Percentiles rank a stretch among this genome's conserved stretches.
phyloP scores from a whole-genome alignment of 306 rosid genomes.

The Astragalus glycyphyllos region DNA sequence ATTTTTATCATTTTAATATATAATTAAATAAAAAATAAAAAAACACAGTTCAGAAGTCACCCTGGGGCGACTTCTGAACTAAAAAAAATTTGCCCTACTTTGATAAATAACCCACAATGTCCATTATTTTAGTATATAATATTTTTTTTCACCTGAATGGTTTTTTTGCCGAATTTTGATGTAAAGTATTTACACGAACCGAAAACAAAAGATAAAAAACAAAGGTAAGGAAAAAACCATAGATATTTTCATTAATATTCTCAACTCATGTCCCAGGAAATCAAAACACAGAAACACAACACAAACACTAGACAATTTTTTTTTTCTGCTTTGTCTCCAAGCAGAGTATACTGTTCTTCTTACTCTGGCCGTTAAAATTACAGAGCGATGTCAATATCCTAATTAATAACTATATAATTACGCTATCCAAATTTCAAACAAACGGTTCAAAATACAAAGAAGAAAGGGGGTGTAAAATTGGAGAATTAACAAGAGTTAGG shows the following conservation, averaged over 20 bases:
- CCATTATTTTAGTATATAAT: no score
- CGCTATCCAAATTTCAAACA: background rate
- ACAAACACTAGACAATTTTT: background rate
- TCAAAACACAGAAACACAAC: constrained; percentile 11
- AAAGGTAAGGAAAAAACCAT: constrained; percentile 12
- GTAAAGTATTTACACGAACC: no score
- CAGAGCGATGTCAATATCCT: constrained; percentile 37
- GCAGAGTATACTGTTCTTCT: constrained; percentile 19
- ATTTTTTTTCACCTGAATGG: no score
- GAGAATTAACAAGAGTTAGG: constrained; percentile 52
- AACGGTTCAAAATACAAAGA: background rate
- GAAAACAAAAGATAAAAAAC: background rate
- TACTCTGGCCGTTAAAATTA: constrained; percentile 40
- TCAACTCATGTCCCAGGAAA: constrained; percentile 11
- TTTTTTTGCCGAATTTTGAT: no score
- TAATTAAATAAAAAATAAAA: no score
- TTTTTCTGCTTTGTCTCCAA: constrained; percentile 24
- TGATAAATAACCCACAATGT: no score
- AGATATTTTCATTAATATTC: background rate
- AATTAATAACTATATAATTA: background rate
- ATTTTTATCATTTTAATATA: no score
- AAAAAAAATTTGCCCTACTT: no score
- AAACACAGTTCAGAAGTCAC: no score
- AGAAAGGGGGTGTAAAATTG: background rate
- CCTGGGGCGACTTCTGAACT: no score